A percentile compares a stretch with the other conserved stretches of the same genome.
These are phyloP conservation scores for Blyttiomyces sp. DNA, from an alignment of 371 early-diverging fungal genomes.

Conservation along the genomic window DNA sequence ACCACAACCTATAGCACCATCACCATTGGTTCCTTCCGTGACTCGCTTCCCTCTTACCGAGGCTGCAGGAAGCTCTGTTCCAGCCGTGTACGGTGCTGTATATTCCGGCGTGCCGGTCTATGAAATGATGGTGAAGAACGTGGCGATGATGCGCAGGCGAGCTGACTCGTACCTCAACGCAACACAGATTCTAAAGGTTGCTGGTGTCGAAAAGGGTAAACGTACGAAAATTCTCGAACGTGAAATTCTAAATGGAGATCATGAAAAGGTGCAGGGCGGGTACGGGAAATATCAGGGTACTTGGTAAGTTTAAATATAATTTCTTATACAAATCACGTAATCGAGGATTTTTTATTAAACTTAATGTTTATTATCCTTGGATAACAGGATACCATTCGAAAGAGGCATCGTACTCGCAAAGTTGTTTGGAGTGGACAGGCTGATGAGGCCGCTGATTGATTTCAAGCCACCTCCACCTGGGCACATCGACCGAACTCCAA, in stretches of 20 bases:
- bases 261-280: slow-evolving; percentile 93
- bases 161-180: slow-evolving; percentile 86
- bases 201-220: slow-evolving; percentile 82
- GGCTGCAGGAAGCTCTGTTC: neutral
- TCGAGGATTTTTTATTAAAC: neutral
- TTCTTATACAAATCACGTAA: neutral
- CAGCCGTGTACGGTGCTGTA: slow-evolving; percentile 57
- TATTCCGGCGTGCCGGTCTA: slow-evolving; percentile 91
- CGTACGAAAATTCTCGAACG: slow-evolving; percentile 86
- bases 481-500: slow-evolving; percentile 41
- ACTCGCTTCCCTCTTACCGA: neutral
- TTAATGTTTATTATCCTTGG: neutral
- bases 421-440: slow-evolving; percentile 36
- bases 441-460: slow-evolving; percentile 42
- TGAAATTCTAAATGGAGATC: slow-evolving; percentile 73
- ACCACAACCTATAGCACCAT: neutral
- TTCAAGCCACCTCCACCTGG: slow-evolving; percentile 32
- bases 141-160: slow-evolving; percentile 86
- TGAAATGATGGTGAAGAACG: slow-evolving; percentile 76
- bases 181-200: slow-evolving; percentile 93
- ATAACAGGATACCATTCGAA: slow-evolving; percentile 76
- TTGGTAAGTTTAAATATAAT: slow-evolving; percentile 35
- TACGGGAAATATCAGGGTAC: slow-evolving; percentile 77
- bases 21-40: neutral
- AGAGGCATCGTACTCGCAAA: slow-evolving; percentile 69